Conservation (phyloP, 352 stramenopile species). For the Phytopythium helicoides region DNA sequence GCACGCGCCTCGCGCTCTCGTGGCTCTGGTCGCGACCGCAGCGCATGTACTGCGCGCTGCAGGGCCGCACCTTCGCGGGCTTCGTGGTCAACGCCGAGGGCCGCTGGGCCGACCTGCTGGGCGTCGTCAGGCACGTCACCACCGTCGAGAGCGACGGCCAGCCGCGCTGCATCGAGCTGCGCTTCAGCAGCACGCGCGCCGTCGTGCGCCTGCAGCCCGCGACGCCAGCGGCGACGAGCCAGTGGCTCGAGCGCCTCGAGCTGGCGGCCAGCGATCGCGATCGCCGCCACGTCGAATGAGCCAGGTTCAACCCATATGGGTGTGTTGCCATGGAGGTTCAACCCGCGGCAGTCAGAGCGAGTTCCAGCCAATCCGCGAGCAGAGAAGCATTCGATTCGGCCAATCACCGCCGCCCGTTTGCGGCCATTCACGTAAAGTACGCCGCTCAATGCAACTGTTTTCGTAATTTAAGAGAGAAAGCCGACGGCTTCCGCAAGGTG, state of each 20-base stretch:
- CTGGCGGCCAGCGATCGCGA: no score
- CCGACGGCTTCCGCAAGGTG: no score
- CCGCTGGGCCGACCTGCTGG: conserved; percentile 30
- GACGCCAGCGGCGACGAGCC: neutral
- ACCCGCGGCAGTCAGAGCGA: no score
- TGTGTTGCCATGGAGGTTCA: no score
- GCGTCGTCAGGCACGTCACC: conserved; percentile 14
- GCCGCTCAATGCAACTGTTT: no score
- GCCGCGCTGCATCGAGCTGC: conserved; percentile 17
- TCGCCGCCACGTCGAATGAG: neutral
- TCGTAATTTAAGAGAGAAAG: no score
- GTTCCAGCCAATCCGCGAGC: no score
- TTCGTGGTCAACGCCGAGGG: conserved; percentile 45
- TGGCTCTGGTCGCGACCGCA: conserved; percentile 15
- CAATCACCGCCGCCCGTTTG: no score
- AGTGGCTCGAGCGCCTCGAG: conserved; percentile 6
- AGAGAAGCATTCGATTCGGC: no score
- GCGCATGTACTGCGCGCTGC: conserved; percentile 37
- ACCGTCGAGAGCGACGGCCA: conserved; percentile 5
- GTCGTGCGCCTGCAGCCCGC: neutral
- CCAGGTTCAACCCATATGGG: no score
- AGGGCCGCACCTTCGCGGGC: conserved; percentile 17
- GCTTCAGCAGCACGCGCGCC: conserved; percentile 6
- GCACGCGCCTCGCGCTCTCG: conserved; percentile 10
- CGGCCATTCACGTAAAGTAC: no score